Conservation (phyloP, 2,329 filamentous ascomycete species). For the Byssothecium circinans region DNA sequence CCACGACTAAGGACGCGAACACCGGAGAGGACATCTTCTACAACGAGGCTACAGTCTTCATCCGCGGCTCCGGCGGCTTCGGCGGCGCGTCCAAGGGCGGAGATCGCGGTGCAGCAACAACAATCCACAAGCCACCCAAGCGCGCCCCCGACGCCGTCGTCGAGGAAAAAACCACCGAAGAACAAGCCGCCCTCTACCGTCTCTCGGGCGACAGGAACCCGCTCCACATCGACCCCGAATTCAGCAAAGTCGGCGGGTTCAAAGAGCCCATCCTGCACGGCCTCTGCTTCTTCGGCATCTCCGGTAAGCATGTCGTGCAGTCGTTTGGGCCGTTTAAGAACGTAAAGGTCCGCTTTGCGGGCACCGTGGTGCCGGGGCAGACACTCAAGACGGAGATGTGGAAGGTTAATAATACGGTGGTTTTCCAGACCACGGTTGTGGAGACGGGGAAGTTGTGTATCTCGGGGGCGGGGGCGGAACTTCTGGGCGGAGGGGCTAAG, state of each 20-base stretch:
- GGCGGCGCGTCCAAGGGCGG: constrained; percentile 76
- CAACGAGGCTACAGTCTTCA: constrained; percentile 92
- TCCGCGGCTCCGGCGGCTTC: constrained; percentile 88
- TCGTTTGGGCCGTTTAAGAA: constrained; percentile 83
- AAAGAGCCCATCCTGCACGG: constrained; percentile 92
- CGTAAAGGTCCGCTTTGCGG: constrained; percentile 89
- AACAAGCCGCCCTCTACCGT: constrained; percentile 92
- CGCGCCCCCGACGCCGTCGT: constrained; percentile 78
- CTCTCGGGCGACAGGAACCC: constrained; percentile 95
- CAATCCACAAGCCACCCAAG: constrained; percentile 75
- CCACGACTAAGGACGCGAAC: constrained; percentile 79
- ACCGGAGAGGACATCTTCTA: constrained; percentile 93
- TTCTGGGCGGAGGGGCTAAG: constrained; percentile 56
- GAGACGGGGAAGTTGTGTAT: constrained; percentile 92
- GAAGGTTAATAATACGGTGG: constrained; percentile 76
- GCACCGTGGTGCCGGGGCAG: constrained; percentile 82
- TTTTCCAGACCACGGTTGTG: constrained; percentile 87
- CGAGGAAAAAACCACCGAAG: constrained; percentile 82
- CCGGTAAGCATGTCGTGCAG: constrained; percentile 85
- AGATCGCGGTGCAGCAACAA: constrained; percentile 79
- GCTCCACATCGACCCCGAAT: constrained; percentile 90
- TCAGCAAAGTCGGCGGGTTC: constrained; percentile 95
- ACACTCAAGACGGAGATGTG: constrained; percentile 93
- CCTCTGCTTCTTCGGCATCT: constrained; percentile 91
- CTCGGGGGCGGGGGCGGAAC: constrained; percentile 76